Conservation (phyloP, 495 filamentous ascomycete species). For the Physcia stellaris region DNA sequence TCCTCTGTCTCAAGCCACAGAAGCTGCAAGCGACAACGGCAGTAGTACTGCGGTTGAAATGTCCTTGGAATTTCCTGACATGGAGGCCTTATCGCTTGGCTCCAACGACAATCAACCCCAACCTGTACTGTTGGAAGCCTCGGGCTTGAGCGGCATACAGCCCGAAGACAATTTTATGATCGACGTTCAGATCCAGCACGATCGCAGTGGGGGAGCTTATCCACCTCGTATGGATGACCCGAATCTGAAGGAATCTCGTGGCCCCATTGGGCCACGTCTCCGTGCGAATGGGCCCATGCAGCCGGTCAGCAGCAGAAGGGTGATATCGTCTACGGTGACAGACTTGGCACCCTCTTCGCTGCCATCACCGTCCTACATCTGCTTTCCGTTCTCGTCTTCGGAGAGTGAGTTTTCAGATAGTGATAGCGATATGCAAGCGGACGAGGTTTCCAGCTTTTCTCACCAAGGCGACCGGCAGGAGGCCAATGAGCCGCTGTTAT, state of each 20-base stretch:
- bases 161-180: slow-evolving; percentile 57
- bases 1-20: no score
- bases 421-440: not conserved
- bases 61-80: not conserved
- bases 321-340: slow-evolving; percentile 11
- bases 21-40: not conserved
- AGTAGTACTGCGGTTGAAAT: not conserved
- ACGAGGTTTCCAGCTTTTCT: not conserved
- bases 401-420: slow-evolving; percentile 6
- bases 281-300: not conserved
- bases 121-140: slow-evolving; percentile 38
- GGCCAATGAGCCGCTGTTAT: no score
- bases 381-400: slow-evolving; percentile 10
- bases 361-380: slow-evolving; percentile 12
- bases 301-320: not conserved
- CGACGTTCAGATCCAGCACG: slow-evolving; percentile 36
- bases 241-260: not conserved
- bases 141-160: slow-evolving; percentile 49
- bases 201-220: not conserved
- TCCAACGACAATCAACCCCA: not conserved
- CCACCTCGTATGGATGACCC: not conserved
- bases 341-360: slow-evolving; percentile 13
- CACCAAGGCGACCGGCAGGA: no score
- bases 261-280: slow-evolving; percentile 1
- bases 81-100: not conserved